Evolutionary conservation across 2,329 filamentous ascomycete genomes (phyloP).

Genomic region (Saccharata proteae): DNA sequence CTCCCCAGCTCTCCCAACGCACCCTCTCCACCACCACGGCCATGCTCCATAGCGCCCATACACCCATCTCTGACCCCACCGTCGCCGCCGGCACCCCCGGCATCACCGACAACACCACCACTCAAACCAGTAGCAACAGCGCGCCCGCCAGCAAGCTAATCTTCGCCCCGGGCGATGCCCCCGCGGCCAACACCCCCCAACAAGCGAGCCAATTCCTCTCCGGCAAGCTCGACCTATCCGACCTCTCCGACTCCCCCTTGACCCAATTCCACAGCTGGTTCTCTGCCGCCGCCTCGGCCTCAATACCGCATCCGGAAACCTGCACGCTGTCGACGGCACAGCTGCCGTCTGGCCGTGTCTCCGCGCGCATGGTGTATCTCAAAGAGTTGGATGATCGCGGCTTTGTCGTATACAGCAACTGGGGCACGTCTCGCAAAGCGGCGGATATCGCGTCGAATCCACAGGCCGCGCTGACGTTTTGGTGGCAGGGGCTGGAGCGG

Average conservation of each 20-base stretch:
- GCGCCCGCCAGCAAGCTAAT: no score
- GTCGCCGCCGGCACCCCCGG: no score
- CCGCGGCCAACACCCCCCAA: constrained; percentile 29
- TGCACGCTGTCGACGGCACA: constrained; percentile 76
- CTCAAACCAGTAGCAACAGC: no score
- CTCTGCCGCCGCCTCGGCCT: constrained; percentile 49
- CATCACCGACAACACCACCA: no score
- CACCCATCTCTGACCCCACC: no score
- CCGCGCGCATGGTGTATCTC: constrained; percentile 78
- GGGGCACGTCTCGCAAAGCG: constrained; percentile 62
- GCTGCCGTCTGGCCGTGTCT: constrained; percentile 74
- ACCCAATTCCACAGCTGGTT: constrained; percentile 89
- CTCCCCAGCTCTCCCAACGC: no score
- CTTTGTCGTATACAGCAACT: constrained; percentile 91
- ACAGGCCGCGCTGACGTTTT: constrained; percentile 75
- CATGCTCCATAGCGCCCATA: no score
- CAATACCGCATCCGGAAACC: constrained; percentile 70
- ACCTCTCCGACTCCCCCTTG: constrained; percentile 56
- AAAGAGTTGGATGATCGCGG: constrained; percentile 79
- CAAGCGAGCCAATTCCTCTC: constrained; percentile 69
- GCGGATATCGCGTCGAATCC: constrained; percentile 60
- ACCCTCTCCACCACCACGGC: no score
- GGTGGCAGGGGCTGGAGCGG: constrained; percentile 75
- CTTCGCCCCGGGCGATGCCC: constrained; percentile 49
- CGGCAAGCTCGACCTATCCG: constrained; percentile 46